A percentile compares a stretch with the other conserved stretches of the same genome.
phyloP scores from a whole-genome alignment of 2,329 filamentous ascomycete genomes.

The Elsinoe necatrix region DNA sequence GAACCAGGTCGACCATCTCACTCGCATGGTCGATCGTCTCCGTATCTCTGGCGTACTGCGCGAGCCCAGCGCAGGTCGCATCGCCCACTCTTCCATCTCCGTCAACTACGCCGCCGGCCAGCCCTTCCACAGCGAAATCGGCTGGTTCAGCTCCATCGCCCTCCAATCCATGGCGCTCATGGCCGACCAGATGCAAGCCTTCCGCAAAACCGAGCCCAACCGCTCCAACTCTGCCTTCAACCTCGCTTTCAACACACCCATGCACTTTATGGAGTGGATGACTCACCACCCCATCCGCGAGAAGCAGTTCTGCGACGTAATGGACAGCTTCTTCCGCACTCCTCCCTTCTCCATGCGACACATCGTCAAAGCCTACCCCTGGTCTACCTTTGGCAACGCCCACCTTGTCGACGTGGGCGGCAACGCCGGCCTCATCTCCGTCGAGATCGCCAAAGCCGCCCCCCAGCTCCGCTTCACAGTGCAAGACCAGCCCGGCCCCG shows the following conservation, averaged over 20 bases:
- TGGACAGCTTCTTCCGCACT: slow-evolving; percentile 12
- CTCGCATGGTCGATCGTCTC: neutral
- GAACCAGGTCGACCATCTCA: neutral
- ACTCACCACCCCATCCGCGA: slow-evolving; percentile 7
- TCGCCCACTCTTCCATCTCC: slow-evolving; percentile 14
- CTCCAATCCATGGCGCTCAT: slow-evolving; percentile 9
- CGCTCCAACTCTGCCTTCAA: slow-evolving; percentile 13
- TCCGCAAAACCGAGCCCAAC: slow-evolving; percentile 3
- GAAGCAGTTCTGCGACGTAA: slow-evolving; percentile 13
- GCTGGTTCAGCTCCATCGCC: slow-evolving; percentile 5
- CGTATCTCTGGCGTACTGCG: slow-evolving; percentile 6
- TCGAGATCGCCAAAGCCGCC: slow-evolving; percentile 8
- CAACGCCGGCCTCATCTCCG: slow-evolving; percentile 15
- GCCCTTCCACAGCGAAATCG: slow-evolving; percentile 12
- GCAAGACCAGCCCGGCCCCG: slow-evolving; percentile 36
- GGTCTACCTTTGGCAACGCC: neutral
- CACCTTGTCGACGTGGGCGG: slow-evolving; percentile 23
- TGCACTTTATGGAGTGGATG: slow-evolving; percentile 12
- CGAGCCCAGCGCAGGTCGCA: slow-evolving; percentile 3
- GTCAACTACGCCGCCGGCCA: slow-evolving; percentile 2
- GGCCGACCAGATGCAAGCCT: slow-evolving; percentile 3
- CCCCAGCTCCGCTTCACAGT: slow-evolving; percentile 35
- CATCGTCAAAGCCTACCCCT: slow-evolving; percentile 12
- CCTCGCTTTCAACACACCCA: slow-evolving; percentile 3
- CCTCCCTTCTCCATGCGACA: slow-evolving; percentile 9